Evolutionary conservation across 495 filamentous ascomycete genomes (phyloP), one percentile per base, ranked within the genome.

Genomic region (Aspergillus diversus): DNA sequence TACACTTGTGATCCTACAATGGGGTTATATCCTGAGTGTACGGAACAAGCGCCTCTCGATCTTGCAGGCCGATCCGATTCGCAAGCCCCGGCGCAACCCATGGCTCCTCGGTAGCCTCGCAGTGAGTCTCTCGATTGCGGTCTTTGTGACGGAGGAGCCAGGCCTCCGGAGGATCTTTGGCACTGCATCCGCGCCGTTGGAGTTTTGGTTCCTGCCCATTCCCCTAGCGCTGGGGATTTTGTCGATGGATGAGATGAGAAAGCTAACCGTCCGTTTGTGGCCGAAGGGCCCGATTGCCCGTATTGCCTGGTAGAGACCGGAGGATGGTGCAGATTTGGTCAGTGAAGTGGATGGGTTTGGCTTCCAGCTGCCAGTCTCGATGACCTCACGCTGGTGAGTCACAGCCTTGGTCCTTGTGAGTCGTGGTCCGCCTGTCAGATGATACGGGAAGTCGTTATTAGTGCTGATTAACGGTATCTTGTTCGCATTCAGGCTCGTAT

Each of bases 1-100:
- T 34, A 90, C 83, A n/a, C 75, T 92, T 8, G 87, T 92, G 7
- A 76, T 80, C 57, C 73, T 82, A 64, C 80, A 83, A 60, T 83
- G 80, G 81, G 80, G 78, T 34, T 82, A 83, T 52, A 76, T 83
- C 27, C 73, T 83, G 4, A 71, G 75, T 1, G 76, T 83, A 11
- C 80, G 82, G 33, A 84, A 77, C 61, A 79, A 80, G 60, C 79
- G 80, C 47, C 71, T 82, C 62, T 81, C 79, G 33, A 69, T 84
- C 50, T 67, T 83, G 7, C 81, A 83, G 55, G 81, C 81, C 6
- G 81, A 83, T 54, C 82, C 83, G 2, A 71, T 85, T 61, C 77
- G 80, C 35, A 71, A 74, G 64, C 58, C 74, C 42, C 71, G 81
- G 2, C 77, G 81, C 32, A 85, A 85, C 60, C 77, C 77, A 0